Evolutionary conservation across 495 filamentous ascomycete genomes (phyloP).

Genomic region (Penicillium angulare): DNA sequence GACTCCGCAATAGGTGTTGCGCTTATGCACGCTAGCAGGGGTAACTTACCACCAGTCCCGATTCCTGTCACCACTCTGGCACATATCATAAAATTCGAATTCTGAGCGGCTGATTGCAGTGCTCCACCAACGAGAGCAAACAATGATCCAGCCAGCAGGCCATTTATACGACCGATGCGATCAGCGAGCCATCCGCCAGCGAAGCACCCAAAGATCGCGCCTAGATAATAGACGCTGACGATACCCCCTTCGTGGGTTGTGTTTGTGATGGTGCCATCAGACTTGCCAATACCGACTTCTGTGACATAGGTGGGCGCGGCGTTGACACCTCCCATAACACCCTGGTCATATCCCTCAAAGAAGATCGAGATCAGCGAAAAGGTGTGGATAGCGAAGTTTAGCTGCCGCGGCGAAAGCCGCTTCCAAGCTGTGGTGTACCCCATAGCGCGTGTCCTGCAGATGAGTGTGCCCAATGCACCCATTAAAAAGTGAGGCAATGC

Average conservation of each 20-base stretch:
- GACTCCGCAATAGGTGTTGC: neutral
- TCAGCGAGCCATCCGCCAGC: slow-evolving; percentile 52
- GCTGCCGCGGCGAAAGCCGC: slow-evolving; percentile 37
- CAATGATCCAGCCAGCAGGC: slow-evolving; percentile 48
- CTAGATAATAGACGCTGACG: slow-evolving; percentile 55
- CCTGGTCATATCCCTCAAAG: slow-evolving; percentile 55
- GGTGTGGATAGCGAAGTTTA: slow-evolving; percentile 42
- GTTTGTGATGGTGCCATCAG: slow-evolving; percentile 37
- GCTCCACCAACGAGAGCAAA: slow-evolving; percentile 55
- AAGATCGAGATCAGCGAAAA: slow-evolving; percentile 53
- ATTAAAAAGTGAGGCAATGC: neutral
- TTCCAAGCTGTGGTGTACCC: slow-evolving; percentile 44
- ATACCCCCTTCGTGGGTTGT: slow-evolving; percentile 46
- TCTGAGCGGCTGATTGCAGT: slow-evolving; percentile 50
- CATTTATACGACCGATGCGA: slow-evolving; percentile 54
- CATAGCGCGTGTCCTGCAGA: slow-evolving; percentile 14
- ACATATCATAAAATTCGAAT: slow-evolving; percentile 53
- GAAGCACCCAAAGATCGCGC: slow-evolving; percentile 54
- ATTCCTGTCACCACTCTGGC: slow-evolving; percentile 56
- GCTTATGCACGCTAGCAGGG: slow-evolving; percentile 6
- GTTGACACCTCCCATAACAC: slow-evolving; percentile 53
- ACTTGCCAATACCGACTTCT: slow-evolving; percentile 33
- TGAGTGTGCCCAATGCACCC: neutral
- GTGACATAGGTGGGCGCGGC: slow-evolving; percentile 37
- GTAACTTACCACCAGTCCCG: slow-evolving; percentile 45